Evolutionary conservation across 2,329 filamentous ascomycete species (phyloP).

Genomic region (Neobulgaria alba): DNA sequence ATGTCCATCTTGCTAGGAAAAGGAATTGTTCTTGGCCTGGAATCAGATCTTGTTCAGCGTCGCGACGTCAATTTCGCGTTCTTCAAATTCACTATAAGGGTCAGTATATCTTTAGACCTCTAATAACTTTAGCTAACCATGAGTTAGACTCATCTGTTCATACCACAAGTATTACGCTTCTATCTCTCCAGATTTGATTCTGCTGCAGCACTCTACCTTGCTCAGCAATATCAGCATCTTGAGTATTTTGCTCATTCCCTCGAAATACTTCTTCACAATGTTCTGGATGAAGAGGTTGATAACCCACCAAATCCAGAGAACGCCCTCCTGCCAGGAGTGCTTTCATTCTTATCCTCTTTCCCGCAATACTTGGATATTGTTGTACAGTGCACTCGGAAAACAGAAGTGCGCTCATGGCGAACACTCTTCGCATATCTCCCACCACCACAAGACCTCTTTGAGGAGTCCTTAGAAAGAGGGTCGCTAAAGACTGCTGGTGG

Average conservation of each 20-base stretch:
- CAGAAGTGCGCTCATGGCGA: constrained; percentile 88
- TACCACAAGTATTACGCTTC: constrained; percentile 77
- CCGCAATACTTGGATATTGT: constrained; percentile 89
- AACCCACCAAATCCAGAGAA: constrained; percentile 53
- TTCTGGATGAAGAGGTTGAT: constrained; percentile 91
- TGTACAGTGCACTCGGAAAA: constrained; percentile 94
- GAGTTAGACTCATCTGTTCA: constrained; percentile 78
- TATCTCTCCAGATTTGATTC: constrained; percentile 69
- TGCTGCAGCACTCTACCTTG: constrained; percentile 71
- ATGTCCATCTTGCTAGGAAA: constrained; percentile 81
- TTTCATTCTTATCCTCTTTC: constrained; percentile 61
- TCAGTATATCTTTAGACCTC: constrained; percentile 37
- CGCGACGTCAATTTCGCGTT: constrained; percentile 87
- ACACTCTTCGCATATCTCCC: constrained; percentile 89
- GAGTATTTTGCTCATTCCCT: constrained; percentile 90
- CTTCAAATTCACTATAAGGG: constrained; percentile 78
- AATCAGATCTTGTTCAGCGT: constrained; percentile 87
- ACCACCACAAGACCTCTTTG: constrained; percentile 83
- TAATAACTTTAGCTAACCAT: constrained; percentile 8
- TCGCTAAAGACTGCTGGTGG: constrained; percentile 91
- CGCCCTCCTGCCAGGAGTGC: constrained; percentile 54
- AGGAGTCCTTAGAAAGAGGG: constrained; percentile 78
- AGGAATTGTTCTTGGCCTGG: constrained; percentile 81
- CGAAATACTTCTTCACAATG: constrained; percentile 84
- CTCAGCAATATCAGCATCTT: constrained; percentile 76